Conservation (phyloP, 768 basidiomycete species). For the Gautieria morchelliformis region DNA sequence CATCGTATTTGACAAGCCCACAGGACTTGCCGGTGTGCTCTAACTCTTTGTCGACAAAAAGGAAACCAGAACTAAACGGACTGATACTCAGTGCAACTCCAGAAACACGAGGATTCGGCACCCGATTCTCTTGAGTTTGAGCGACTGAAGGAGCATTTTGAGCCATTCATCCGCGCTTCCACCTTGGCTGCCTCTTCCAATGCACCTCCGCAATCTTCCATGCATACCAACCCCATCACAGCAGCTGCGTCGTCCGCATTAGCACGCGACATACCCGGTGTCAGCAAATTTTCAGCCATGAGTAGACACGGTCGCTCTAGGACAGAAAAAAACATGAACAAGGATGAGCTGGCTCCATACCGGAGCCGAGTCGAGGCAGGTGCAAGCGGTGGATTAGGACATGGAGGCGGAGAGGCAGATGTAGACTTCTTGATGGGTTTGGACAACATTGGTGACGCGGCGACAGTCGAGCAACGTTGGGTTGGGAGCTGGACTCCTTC, state of each 20-base stretch:
- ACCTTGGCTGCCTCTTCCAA: conserved; percentile 58
- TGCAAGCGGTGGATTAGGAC: conserved; percentile 40
- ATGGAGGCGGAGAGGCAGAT: conserved; percentile 59
- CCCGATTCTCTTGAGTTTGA: conserved; percentile 87
- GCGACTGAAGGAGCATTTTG: conserved; percentile 92
- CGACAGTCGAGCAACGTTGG: conserved; percentile 74
- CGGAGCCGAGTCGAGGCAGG: conserved; percentile 59
- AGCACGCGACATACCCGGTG: conserved; percentile 78
- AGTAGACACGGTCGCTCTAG: conserved; percentile 34
- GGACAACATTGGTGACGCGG: conserved; percentile 52
- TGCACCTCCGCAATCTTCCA: conserved; percentile 32
- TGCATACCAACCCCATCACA: conserved; percentile 62
- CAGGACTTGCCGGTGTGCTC: conserved; percentile 78
- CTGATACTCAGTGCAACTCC: conserved; percentile 62
- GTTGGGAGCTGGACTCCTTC: conserved; percentile 67
- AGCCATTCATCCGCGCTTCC: conserved; percentile 83
- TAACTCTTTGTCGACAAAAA: background rate
- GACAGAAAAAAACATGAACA: conserved; percentile 57
- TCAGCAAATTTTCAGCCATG: conserved; percentile 55
- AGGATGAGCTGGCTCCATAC: conserved; percentile 73
- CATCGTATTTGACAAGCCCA: conserved; percentile 93
- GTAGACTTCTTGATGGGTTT: conserved; percentile 60
- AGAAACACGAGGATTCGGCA: conserved; percentile 80
- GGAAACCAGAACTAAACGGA: background rate
- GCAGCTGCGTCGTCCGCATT: conserved; percentile 78